A percentile compares a stretch with the other conserved stretches of the same genome.
Evolutionary conservation across 108 stramenopile species (phyloP).

Genomic region (Schizochytrium sp.): DNA sequence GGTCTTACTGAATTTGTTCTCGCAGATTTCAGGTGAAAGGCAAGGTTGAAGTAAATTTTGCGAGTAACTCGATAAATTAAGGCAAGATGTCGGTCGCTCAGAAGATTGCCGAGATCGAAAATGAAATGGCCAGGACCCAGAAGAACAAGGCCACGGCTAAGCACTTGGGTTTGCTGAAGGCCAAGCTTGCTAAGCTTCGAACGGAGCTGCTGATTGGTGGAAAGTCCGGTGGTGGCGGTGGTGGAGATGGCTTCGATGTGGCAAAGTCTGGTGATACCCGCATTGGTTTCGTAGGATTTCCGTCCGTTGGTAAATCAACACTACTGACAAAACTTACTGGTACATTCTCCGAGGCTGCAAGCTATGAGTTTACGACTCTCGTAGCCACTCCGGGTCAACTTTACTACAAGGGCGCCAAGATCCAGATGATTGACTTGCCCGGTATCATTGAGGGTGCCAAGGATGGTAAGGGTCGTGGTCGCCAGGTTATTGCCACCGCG

Average conservation of each 20-base stretch:
- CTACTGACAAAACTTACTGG: slow-evolving; percentile 94
- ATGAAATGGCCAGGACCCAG: slow-evolving; percentile 80
- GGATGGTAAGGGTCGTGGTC: slow-evolving; percentile 95
- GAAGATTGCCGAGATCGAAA: slow-evolving; percentile 73
- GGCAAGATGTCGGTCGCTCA: slow-evolving; percentile 60
- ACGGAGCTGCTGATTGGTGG: slow-evolving; percentile 65
- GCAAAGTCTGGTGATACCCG: slow-evolving; percentile 93
- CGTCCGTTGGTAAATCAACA: slow-evolving; percentile 96
- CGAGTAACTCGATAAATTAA: background rate
- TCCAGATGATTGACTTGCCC: slow-evolving; percentile 98
- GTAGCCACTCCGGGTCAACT: slow-evolving; percentile 98
- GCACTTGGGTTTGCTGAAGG: slow-evolving; percentile 80
- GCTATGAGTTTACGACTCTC: slow-evolving; percentile 98
- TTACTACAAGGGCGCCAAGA: slow-evolving; percentile 94
- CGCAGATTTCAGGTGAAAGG: background rate
- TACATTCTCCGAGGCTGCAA: slow-evolving; percentile 91
- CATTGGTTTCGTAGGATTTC: slow-evolving; percentile 96
- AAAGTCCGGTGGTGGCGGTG: slow-evolving; percentile 88
- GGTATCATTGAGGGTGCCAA: slow-evolving; percentile 99
- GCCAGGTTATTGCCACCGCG: slow-evolving; percentile 94
- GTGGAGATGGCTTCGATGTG: slow-evolving; percentile 96
- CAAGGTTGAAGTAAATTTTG: background rate
- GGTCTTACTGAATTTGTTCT: no score
- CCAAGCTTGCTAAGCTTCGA: slow-evolving; percentile 80
- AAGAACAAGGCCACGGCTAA: slow-evolving; percentile 82